Evolutionary conservation across 1,284 basidiomycete species (phyloP).

Genomic region (Cystobasidium sp.): DNA sequence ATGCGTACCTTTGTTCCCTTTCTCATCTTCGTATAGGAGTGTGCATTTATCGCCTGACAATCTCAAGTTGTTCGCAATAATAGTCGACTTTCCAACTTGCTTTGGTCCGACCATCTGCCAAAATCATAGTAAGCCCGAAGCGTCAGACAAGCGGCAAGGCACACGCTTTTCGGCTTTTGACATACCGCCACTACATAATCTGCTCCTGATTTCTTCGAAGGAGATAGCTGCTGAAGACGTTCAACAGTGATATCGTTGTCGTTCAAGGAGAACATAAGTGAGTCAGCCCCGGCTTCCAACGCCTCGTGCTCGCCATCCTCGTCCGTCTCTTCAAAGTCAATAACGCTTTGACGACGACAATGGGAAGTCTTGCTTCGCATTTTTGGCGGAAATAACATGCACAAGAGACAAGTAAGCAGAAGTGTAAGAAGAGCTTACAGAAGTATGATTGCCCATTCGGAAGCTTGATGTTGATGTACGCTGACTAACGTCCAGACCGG

Average conservation of each 20-base stretch:
- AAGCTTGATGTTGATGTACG: no score
- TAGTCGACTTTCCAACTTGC: slow-evolving; percentile 54
- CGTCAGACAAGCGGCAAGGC: no score
- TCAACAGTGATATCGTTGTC: no score
- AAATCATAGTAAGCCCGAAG: slow-evolving; percentile 38
- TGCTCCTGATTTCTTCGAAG: slow-evolving; percentile 31
- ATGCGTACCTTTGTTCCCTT: slow-evolving; percentile 47
- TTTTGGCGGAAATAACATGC: not conserved
- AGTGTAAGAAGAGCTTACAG: no score
- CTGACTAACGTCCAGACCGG: no score
- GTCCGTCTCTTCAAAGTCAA: not conserved
- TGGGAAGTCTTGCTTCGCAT: no score
- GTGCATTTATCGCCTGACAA: slow-evolving; percentile 23
- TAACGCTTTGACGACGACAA: not conserved
- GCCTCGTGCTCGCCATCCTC: not conserved
- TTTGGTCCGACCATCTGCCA: slow-evolving; percentile 50
- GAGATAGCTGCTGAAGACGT: not conserved
- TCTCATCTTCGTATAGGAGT: slow-evolving; percentile 44
- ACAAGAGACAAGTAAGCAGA: not conserved
- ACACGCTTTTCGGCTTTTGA: not conserved
- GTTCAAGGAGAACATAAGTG: no score
- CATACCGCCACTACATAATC: slow-evolving; percentile 43
- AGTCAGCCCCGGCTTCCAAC: not conserved
- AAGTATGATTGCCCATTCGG: no score
- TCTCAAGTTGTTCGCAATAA: slow-evolving; percentile 52